Base-by-base conservation (phyloP, 1,284 basidiomycete genomes). In the Anthracocystis setariae region DNA sequence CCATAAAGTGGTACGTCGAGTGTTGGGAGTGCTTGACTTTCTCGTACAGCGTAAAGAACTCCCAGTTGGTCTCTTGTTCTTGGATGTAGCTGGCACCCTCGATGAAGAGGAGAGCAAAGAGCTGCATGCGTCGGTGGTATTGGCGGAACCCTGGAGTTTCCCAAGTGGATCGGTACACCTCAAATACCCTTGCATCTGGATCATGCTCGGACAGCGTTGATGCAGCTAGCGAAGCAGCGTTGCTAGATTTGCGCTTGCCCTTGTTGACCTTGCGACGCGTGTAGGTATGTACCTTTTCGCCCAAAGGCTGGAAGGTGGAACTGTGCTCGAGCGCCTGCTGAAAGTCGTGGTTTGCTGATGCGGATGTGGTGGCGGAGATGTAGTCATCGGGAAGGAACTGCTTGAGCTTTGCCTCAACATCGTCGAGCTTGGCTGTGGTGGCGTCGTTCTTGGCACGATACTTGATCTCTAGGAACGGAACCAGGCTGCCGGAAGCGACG, bases 21-120 rank as follows among this genome's bases (percentile, higher is more conserved):
- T 25, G n/a, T 1, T 35, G 33, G 21, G 15, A 33, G 18, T 21
- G 25, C n/a, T 32, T 44, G 8, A 55, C 45, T 21, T 71, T 73
- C 52, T 80, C 76, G 53, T 71, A 82, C 8, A 82, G 47, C 0
- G 81, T 78, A 43, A 83, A 82, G 52, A 85, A 85, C 62, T 85
- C 84, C 85, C 85, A 85, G 35, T 83, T 77, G 23, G 66, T 44
- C 58, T 85, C 85, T 18, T 85, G 84, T 56, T 84, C 86, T 69
- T 91, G 89, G 66, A 98, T 92, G 84, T 94, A 98, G 54, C 74
- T 76, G 0, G 81, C 81, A 8, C 89, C 96, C 82, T 98, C 95
- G 80, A 98, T 95, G 84, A 93, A 98, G 8, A 98, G 86, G 40
- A 96, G 84, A 59, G 96, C 92, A 81, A 97, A 97, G 53, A 97